A percentile compares a stretch with the other conserved stretches of the same genome.
phyloP scores from a whole-genome alignment of 163 green algal genomes.

The Scenedesmus sp. region DNA sequence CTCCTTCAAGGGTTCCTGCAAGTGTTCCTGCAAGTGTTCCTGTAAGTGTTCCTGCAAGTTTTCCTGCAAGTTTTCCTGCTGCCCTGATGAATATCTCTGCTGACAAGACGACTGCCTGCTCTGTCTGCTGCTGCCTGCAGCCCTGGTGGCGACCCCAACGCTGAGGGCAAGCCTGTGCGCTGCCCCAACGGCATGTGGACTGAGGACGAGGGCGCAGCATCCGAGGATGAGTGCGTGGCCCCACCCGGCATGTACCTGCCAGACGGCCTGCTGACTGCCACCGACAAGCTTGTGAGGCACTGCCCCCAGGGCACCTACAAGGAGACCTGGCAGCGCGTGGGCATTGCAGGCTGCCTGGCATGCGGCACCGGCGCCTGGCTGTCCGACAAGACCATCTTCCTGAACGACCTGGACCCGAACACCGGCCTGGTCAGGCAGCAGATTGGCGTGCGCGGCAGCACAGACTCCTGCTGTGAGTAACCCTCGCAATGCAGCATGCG shows the following conservation, averaged over 20 bases:
- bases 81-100: too few species aligned
- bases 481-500: neutral
- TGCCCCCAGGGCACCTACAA: constrained; percentile 12
- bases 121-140: constrained; percentile 2
- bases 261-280: neutral
- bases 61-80: too few species aligned
- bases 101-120: too few species aligned
- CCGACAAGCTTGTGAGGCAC: neutral
- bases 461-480: neutral
- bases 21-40: too few species aligned
- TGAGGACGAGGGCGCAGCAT: neutral
- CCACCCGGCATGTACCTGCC: neutral
- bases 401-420: constrained; percentile 3
- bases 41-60: too few species aligned
- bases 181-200: constrained; percentile 3
- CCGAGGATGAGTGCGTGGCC: neutral
- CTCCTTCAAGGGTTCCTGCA: too few species aligned
- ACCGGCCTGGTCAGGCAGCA: neutral
- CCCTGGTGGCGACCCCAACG: neutral
- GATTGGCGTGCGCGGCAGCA: constrained; percentile 20
- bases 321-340: neutral
- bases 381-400: constrained; percentile 9
- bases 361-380: constrained; percentile 5
- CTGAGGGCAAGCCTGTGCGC: neutral
- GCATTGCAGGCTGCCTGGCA: neutral